phyloP scores from a whole-genome alignment of 2,329 filamentous ascomycete genomes.

The Tolypocladium tundrense region DNA sequence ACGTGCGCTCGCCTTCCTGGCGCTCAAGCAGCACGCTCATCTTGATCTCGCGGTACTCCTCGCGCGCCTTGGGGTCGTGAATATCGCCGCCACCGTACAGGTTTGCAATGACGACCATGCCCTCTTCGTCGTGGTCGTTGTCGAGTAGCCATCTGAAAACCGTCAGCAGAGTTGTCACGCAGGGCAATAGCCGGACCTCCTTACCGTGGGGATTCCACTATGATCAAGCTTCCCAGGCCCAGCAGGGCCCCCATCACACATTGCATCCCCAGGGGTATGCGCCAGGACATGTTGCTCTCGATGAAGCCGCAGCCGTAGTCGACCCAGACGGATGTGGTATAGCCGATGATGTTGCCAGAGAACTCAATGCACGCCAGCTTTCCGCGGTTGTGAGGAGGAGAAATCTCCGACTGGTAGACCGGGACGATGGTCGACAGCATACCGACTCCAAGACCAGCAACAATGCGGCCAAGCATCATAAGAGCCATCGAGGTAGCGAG shows the following conservation, averaged over 20 bases:
- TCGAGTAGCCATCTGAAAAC: slow-evolving; percentile 78
- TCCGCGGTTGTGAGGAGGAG: slow-evolving; percentile 89
- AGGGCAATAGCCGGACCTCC: slow-evolving; percentile 4
- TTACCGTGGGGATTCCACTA: slow-evolving; percentile 91
- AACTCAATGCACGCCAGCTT: slow-evolving; percentile 97
- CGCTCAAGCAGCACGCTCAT: slow-evolving; percentile 91
- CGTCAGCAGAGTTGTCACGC: slow-evolving; percentile 13
- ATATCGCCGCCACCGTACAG: slow-evolving; percentile 94
- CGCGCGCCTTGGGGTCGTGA: slow-evolving; percentile 81
- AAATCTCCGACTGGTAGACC: slow-evolving; percentile 91
- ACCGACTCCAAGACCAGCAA: slow-evolving; percentile 79
- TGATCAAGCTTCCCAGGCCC: slow-evolving; percentile 76
- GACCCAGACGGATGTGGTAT: slow-evolving; percentile 95
- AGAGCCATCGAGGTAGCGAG: slow-evolving; percentile 74
- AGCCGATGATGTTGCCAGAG: slow-evolving; percentile 91
- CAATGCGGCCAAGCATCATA: slow-evolving; percentile 77
- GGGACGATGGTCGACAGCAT: slow-evolving; percentile 87
- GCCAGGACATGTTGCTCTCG: slow-evolving; percentile 76
- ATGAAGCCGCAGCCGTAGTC: slow-evolving; percentile 97
- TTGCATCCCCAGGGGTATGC: slow-evolving; percentile 81
- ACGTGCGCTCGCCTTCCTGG: slow-evolving; percentile 88
- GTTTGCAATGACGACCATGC: slow-evolving; percentile 96
- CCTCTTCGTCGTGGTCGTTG: slow-evolving; percentile 96
- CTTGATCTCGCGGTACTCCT: slow-evolving; percentile 98
- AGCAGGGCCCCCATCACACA: slow-evolving; percentile 87